Conservation (phyloP, 2,329 filamentous ascomycete genomes). For the Elsinoe australis region DNA sequence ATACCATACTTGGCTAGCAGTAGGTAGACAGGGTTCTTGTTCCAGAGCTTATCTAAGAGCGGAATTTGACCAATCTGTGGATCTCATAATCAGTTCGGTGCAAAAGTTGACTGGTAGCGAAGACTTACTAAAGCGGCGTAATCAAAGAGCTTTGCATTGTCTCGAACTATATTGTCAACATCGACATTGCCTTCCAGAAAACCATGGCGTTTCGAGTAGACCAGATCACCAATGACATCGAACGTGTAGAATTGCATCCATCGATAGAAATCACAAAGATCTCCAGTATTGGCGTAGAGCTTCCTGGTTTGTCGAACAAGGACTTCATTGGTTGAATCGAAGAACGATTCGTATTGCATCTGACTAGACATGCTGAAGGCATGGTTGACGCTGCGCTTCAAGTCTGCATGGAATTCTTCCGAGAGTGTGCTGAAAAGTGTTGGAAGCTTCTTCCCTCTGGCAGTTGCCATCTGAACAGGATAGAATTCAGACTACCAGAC, state of each 20-base stretch:
- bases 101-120: no score
- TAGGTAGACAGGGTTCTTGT: slow-evolving; percentile 8
- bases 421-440: slow-evolving; percentile 8
- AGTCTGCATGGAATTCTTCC: slow-evolving; percentile 6
- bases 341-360: slow-evolving; percentile 4
- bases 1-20: neutral
- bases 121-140: neutral
- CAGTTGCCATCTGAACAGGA: slow-evolving; percentile 3
- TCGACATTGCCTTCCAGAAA: slow-evolving; percentile 6
- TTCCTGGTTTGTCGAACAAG: slow-evolving; percentile 2
- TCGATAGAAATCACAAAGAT: neutral
- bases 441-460: slow-evolving; percentile 1
- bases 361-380: slow-evolving; percentile 9
- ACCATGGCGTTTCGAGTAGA: slow-evolving; percentile 2
- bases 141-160: slow-evolving; percentile 11
- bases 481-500: neutral
- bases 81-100: no score
- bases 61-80: slow-evolving; percentile 13
- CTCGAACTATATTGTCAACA: slow-evolving; percentile 8
- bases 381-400: slow-evolving; percentile 11
- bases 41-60: slow-evolving; percentile 1
- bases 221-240: slow-evolving; percentile 5
- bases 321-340: slow-evolving; percentile 2
- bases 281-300: slow-evolving; percentile 1
- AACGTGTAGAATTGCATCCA: slow-evolving; percentile 12